Conservation (phyloP, 768 basidiomycete species). For the Cystofilobasidium macerans region DNA sequence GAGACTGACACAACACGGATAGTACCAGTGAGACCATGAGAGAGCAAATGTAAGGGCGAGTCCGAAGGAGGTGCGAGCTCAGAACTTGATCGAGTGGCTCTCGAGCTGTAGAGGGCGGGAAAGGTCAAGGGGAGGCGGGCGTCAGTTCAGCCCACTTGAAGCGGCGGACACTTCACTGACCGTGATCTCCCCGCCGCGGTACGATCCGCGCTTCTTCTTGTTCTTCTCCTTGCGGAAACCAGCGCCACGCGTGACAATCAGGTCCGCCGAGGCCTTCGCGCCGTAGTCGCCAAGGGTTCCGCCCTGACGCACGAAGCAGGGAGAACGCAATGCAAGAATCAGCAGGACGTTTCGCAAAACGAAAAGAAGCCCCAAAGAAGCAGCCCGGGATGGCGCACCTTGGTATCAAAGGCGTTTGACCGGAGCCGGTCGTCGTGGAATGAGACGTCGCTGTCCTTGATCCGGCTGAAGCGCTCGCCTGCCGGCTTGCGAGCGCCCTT, state of each 20-base stretch:
- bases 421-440: constrained; percentile 45
- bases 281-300: constrained; percentile 73
- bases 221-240: constrained; percentile 99
- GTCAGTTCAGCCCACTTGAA: neutral
- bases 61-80: neutral
- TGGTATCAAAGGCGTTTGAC: constrained; percentile 71
- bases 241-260: constrained; percentile 84
- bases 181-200: constrained; percentile 89
- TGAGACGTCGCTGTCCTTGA: constrained; percentile 54
- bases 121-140: neutral
- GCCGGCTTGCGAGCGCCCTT: neutral
- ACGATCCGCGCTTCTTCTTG: constrained; percentile 96
- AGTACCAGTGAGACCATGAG: neutral
- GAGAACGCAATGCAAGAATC: too few species aligned
- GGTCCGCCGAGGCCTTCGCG: constrained; percentile 65
- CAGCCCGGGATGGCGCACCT: constrained; percentile 45
- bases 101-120: constrained; percentile 13
- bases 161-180: constrained; percentile 42
- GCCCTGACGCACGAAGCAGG: constrained; percentile 32
- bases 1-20: too few species aligned
- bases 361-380: too few species aligned
- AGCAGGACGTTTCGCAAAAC: too few species aligned
- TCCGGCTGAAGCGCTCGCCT: constrained; percentile 51
- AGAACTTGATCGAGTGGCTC: constrained; percentile 25
- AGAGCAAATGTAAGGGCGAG: neutral